These are phyloP conservation scores for Umbelopsis sp. DNA, from an alignment of 371 early-diverging fungal genomes.

Conservation along the genomic window DNA sequence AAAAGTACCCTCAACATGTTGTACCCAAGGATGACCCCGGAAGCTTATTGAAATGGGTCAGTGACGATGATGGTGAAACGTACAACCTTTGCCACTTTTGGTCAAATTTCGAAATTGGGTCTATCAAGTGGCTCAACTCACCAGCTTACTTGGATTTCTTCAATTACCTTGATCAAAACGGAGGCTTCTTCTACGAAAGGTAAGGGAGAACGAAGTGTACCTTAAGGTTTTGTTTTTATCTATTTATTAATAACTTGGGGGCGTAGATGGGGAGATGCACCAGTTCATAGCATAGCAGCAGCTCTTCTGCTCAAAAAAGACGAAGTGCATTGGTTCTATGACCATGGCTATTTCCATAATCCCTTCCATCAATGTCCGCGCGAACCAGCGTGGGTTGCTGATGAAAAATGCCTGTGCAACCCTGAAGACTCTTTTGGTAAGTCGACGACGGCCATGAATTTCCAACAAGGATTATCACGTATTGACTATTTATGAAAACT, in stretches of 20 bases:
- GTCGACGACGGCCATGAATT: neutral
- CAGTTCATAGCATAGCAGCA: conserved; percentile 90
- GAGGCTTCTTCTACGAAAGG: conserved; percentile 94
- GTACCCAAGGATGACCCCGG: conserved; percentile 49
- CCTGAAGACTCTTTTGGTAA: conserved; percentile 45
- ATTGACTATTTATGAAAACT: too few species aligned
- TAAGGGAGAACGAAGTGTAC: conserved; percentile 18
- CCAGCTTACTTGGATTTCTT: conserved; percentile 80
- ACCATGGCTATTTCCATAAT: conserved; percentile 81
- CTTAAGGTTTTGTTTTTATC: too few species aligned
- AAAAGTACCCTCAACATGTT: conserved; percentile 41
- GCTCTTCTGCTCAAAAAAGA: conserved; percentile 74
- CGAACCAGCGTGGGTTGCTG: conserved; percentile 41
- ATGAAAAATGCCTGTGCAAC: conserved; percentile 63
- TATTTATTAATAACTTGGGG: too few species aligned
- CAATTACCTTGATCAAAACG: conserved; percentile 73
- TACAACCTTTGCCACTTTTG: conserved; percentile 82
- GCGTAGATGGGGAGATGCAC: conserved; percentile 92
- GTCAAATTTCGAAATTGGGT: conserved; percentile 56
- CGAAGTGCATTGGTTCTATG: conserved; percentile 90
- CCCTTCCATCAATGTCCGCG: conserved; percentile 72
- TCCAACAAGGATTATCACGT: too few species aligned
- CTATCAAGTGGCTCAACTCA: conserved; percentile 64
- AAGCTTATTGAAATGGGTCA: conserved; percentile 37
- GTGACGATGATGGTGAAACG: conserved; percentile 40